Percentiles rank a stretch among this genome's conserved stretches.
These are phyloP conservation scores for Agroathelia rolfsii DNA, from an alignment of 1,284 basidiomycete genomes.

Conservation along the genomic window DNA sequence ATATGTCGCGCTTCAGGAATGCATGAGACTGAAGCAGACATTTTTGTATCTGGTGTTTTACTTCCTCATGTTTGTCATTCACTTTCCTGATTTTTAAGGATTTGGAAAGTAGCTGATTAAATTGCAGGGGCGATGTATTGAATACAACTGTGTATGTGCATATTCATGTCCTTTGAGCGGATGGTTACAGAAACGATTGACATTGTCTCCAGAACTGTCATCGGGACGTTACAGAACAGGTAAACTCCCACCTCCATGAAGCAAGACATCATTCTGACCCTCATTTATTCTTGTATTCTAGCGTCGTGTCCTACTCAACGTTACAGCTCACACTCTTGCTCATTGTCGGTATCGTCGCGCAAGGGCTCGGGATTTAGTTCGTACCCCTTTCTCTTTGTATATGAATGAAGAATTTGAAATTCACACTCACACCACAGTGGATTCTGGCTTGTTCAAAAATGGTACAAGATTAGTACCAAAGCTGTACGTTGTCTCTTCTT, in stretches of 20 bases:
- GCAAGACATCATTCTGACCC: conserved; percentile 3
- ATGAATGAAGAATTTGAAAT: conserved; percentile 4
- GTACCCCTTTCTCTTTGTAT: conserved; percentile 13
- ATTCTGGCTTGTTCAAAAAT: conserved; percentile 75
- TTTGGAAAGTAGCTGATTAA: too few relatives aligned
- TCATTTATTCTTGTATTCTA: conserved; percentile 13
- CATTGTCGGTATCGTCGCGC: conserved; percentile 68
- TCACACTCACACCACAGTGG: too few relatives aligned
- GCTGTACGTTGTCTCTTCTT: conserved; percentile 40
- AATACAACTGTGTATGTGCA: conserved; percentile 61
- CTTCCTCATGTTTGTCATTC: conserved; percentile 57
- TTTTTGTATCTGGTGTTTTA: conserved; percentile 69
- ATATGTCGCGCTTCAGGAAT: conserved; percentile 57
- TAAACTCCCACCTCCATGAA: conserved; percentile 18
- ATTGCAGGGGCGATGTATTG: conserved; percentile 54
- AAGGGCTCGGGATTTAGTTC: conserved; percentile 69
- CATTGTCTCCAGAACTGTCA: conserved; percentile 48
- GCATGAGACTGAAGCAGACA: conserved; percentile 64
- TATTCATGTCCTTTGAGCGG: too few relatives aligned
- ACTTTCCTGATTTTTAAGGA: conserved; percentile 1
- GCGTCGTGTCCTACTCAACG: conserved; percentile 58
- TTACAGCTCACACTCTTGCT: conserved; percentile 59
- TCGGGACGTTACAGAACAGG: conserved; percentile 72
- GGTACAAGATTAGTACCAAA: conserved; percentile 63
- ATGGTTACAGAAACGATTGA: conserved; percentile 1